A percentile compares a stretch with the other conserved stretches of the same genome.
Conservation (phyloP, 2,329 filamentous ascomycete genomes). For the Ophioceras dolichostomum region DNA sequence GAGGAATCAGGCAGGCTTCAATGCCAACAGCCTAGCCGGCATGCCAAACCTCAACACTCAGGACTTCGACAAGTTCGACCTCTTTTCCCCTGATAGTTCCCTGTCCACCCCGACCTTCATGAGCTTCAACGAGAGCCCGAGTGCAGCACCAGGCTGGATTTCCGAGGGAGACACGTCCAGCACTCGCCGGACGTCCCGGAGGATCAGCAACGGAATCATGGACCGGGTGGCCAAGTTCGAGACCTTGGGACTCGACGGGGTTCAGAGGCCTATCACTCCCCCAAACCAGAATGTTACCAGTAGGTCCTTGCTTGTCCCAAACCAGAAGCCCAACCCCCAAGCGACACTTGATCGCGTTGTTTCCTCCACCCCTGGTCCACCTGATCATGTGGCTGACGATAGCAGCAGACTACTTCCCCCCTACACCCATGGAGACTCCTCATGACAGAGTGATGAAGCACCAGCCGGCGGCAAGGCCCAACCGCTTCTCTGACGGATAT, state of each 20-base stretch:
- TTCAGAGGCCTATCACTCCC: slow-evolving; percentile 48
- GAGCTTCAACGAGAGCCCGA: slow-evolving; percentile 34
- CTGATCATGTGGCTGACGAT: not conserved
- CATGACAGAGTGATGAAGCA: slow-evolving; percentile 32
- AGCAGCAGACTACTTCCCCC: slow-evolving; percentile 48
- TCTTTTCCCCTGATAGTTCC: slow-evolving; percentile 31
- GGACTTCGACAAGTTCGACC: slow-evolving; percentile 40
- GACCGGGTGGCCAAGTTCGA: slow-evolving; percentile 50
- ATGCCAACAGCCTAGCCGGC: slow-evolving; percentile 11
- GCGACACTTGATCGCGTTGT: not conserved
- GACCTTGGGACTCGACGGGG: slow-evolving; percentile 30
- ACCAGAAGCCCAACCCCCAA: not conserved
- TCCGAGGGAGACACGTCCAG: slow-evolving; percentile 34
- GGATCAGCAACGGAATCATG: slow-evolving; percentile 49
- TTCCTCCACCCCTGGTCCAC: not conserved
- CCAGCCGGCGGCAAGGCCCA: slow-evolving; percentile 20
- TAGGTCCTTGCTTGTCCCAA: slow-evolving; percentile 23
- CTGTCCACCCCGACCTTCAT: slow-evolving; percentile 38
- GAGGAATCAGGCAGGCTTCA: slow-evolving; percentile 27
- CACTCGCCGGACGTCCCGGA: slow-evolving; percentile 28
- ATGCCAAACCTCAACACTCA: slow-evolving; percentile 26
- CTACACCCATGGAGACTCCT: slow-evolving; percentile 56
- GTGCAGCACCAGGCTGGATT: slow-evolving; percentile 31
- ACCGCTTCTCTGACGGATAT: slow-evolving; percentile 46
- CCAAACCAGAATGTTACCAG: slow-evolving; percentile 45